phyloP scores from a whole-genome alignment of 1,284 basidiomycete species.

The Hypsizygus ulmarius region DNA sequence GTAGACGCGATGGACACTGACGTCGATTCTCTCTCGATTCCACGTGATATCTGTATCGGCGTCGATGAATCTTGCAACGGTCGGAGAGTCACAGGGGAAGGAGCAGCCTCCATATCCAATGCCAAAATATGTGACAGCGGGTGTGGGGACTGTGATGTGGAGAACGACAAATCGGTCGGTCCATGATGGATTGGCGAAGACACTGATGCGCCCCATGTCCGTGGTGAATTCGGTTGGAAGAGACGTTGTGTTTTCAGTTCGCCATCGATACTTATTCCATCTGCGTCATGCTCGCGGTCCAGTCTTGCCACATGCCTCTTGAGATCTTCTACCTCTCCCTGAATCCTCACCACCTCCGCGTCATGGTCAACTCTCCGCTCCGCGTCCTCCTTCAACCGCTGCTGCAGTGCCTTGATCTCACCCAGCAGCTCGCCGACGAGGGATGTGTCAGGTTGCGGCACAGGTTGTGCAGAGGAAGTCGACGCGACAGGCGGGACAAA shows the following conservation, averaged over 20 bases:
- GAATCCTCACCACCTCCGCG: conserved; percentile 7
- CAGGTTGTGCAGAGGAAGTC: background rate
- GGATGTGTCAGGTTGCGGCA: background rate
- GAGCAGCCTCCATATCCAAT: background rate
- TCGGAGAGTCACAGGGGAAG: background rate
- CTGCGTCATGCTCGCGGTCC: background rate
- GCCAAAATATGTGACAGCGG: conserved; percentile 1
- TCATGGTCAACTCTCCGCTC: conserved; percentile 7
- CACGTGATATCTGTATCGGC: background rate
- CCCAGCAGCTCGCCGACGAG: conserved; percentile 3
- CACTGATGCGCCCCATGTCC: no score
- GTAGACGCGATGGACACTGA: no score
- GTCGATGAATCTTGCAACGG: background rate
- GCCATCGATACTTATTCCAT: background rate
- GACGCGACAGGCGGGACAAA: background rate
- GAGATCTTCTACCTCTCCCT: conserved; percentile 13
- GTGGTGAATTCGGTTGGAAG: no score
- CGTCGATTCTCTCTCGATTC: no score
- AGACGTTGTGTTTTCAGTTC: background rate
- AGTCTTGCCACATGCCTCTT: conserved; percentile 8
- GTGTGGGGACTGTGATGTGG: background rate
- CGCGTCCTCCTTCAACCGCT: background rate
- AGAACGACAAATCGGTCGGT: background rate
- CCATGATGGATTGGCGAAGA: background rate
- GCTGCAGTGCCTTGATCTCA: conserved; percentile 8